Percentiles rank a stretch among this genome's conserved stretches.
Evolutionary conservation across 1,284 basidiomycete species (phyloP).

Genomic region (Sporisorium iseilematis-ciliati): DNA sequence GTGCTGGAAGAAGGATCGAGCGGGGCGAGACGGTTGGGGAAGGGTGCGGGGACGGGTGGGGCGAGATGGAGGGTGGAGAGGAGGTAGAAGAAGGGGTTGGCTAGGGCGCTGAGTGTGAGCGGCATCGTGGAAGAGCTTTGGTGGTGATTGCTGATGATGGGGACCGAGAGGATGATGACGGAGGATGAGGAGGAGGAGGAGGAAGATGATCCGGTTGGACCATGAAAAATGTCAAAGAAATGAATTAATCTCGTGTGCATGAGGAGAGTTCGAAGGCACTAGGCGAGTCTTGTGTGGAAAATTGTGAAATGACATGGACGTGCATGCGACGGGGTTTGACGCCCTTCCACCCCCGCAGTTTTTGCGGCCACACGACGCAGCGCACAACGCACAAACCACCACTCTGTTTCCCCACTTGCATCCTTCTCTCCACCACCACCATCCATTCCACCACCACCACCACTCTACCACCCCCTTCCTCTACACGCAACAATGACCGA

Average conservation of each 20-base stretch:
- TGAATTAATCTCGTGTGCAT: no score
- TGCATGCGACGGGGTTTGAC: no score
- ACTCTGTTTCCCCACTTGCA: not conserved
- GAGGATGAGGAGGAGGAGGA: not conserved
- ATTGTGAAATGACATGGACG: no score
- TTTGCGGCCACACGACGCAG: no score
- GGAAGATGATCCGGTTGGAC: not conserved
- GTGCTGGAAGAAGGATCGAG: constrained; percentile 59
- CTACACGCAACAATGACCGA: constrained; percentile 27
- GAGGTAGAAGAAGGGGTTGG: constrained; percentile 23
- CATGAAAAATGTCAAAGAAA: no score
- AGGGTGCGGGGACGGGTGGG: constrained; percentile 48
- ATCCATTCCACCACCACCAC: not conserved
- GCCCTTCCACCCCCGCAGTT: no score
- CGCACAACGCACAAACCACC: constrained; percentile 5
- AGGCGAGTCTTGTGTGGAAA: no score
- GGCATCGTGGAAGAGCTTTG: not conserved
- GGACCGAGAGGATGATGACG: not conserved
- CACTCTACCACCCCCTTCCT: not conserved
- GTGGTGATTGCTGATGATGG: not conserved
- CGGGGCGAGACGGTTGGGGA: constrained; percentile 59
- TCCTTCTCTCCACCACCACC: not conserved
- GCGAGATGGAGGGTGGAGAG: constrained; percentile 38
- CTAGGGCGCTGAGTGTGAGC: constrained; percentile 7
- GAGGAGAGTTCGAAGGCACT: no score